Evolutionary conservation across 441 rosid species (phyloP).

Genomic region (Pelargonium citronellum): DNA sequence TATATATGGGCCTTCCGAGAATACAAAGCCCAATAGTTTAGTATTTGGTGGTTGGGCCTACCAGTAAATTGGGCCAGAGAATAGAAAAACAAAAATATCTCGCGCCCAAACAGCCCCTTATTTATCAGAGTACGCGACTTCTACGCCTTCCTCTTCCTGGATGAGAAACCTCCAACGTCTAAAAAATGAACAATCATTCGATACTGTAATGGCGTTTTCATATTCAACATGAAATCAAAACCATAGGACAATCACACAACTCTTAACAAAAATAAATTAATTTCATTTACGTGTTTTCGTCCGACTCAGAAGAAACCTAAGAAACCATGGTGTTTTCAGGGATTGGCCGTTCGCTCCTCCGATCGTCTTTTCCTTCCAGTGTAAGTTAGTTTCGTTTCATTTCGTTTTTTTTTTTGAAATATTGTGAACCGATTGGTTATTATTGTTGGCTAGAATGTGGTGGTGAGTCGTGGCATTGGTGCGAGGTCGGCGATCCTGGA

Average conservation of each 20-base stretch:
- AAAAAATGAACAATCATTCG: background rate
- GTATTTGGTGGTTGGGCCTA: too few relatives aligned
- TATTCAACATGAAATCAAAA: too few relatives aligned
- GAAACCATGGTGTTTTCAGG: background rate
- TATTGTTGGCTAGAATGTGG: conserved; percentile 26
- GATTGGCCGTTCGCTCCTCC: background rate
- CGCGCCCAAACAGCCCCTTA: background rate
- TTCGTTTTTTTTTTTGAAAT: too few relatives aligned
- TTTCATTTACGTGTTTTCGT: background rate
- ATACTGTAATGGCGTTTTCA: too few relatives aligned
- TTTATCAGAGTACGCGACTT: background rate
- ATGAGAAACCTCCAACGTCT: background rate
- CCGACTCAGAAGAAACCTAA: background rate
- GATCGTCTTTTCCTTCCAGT: background rate
- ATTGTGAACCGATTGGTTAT: too few relatives aligned
- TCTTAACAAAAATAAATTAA: too few relatives aligned
- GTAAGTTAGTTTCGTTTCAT: background rate
- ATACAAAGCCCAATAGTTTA: too few relatives aligned
- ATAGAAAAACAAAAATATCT: background rate
- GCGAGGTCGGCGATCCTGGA: conserved; percentile 33
- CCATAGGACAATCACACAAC: too few relatives aligned
- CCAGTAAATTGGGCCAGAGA: too few relatives aligned
- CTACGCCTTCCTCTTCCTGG: background rate
- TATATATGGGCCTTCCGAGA: too few relatives aligned
- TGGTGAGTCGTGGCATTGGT: conserved; percentile 28